Evolutionary conservation across 2,329 filamentous ascomycete genomes (phyloP).

Genomic region (Ophiostoma triangulosporum): DNA sequence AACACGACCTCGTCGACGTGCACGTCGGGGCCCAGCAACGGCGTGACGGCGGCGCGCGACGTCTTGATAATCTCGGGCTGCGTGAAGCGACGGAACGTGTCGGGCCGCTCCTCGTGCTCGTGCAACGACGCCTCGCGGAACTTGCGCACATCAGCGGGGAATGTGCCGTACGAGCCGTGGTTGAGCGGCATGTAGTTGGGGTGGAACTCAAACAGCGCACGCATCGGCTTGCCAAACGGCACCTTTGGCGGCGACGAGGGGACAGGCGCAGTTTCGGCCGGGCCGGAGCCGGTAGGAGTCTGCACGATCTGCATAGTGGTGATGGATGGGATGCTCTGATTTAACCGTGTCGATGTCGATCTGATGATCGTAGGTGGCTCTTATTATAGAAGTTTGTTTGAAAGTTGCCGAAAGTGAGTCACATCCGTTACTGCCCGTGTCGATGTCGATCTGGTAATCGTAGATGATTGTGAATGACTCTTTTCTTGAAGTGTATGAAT

Average conservation of each 20-base stretch:
- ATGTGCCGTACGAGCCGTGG: slow-evolving; percentile 53
- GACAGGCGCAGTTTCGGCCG: too few relatives aligned
- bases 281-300: too few relatives aligned
- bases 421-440: too few relatives aligned
- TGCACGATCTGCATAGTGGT: too few relatives aligned
- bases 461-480: too few relatives aligned
- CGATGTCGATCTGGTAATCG: too few relatives aligned
- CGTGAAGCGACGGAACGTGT: slow-evolving; percentile 50
- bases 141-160: slow-evolving; percentile 41
- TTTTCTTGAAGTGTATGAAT: too few relatives aligned
- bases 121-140: slow-evolving; percentile 40
- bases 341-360: too few relatives aligned
- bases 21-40: slow-evolving; percentile 36
- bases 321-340: too few relatives aligned
- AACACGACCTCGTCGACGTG: slow-evolving; percentile 44
- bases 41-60: slow-evolving; percentile 43
- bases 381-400: too few relatives aligned
- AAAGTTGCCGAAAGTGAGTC: too few relatives aligned
- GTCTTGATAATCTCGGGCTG: slow-evolving; percentile 41
- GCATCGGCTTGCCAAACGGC: slow-evolving; percentile 17
- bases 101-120: slow-evolving; percentile 45
- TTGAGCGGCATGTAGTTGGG: slow-evolving; percentile 20
- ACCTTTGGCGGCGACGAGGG: neutral
- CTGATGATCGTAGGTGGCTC: too few relatives aligned
- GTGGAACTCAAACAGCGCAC: slow-evolving; percentile 21